Conservation (phyloP, 768 basidiomycete genomes). For the Lactifluus pinguis region DNA sequence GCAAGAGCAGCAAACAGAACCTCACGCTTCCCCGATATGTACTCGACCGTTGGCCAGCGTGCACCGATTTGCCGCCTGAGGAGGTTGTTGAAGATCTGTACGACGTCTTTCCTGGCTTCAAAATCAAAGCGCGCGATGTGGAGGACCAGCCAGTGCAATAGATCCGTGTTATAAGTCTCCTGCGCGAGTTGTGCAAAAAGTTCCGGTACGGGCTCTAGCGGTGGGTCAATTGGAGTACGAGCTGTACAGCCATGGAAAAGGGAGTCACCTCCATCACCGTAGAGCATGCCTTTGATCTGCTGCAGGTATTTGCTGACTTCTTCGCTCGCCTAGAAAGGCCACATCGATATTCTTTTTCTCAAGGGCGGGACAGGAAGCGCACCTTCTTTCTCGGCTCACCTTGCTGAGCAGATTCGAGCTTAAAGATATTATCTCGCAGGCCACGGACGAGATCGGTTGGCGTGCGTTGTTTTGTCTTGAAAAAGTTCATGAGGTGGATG, state of each 20-base stretch:
- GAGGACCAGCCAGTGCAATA: constrained; percentile 71
- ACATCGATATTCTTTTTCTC: background rate
- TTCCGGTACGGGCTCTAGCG: constrained; percentile 74
- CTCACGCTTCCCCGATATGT: constrained; percentile 68
- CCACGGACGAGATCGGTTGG: constrained; percentile 83
- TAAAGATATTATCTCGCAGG: constrained; percentile 69
- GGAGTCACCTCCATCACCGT: constrained; percentile 75
- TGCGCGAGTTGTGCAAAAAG: constrained; percentile 90
- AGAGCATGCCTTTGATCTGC: constrained; percentile 81
- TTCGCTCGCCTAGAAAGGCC: constrained; percentile 59
- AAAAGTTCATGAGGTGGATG: constrained; percentile 76
- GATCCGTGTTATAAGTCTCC: constrained; percentile 87
- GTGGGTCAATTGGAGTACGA: constrained; percentile 2
- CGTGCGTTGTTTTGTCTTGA: constrained; percentile 83
- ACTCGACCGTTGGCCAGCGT: constrained; percentile 94
- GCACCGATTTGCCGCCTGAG: constrained; percentile 86
- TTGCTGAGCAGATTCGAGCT: constrained; percentile 63
- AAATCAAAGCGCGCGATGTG: constrained; percentile 88
- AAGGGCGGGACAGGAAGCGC: constrained; percentile 18
- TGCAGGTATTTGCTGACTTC: constrained; percentile 85
- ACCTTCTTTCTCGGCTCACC: constrained; percentile 82
- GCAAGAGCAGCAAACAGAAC: constrained; percentile 77
- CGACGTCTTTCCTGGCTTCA: constrained; percentile 82
- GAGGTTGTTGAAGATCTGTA: constrained; percentile 84
- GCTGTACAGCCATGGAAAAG: background rate